Evolutionary conservation across 208 protist genomes (phyloP), one percentile per base, ranked within the genome.

Genomic region (Leishmania martiniquensis): DNA sequence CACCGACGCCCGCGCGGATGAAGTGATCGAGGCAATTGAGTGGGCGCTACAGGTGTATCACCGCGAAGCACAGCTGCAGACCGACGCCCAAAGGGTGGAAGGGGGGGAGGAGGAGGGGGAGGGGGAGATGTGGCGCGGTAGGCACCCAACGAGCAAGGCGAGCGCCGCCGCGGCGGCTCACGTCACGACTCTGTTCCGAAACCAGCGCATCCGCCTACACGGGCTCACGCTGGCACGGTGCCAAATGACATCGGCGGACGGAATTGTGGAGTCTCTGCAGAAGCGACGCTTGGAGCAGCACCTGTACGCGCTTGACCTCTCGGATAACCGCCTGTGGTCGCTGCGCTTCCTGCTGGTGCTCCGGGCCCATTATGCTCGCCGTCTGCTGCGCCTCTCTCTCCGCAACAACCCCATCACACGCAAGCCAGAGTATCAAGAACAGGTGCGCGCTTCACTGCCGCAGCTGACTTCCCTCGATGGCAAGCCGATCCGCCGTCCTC

Each of bases 361-460:
- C 51, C 88, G 91, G 15, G 81, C 87, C 34, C 80, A 97, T 81
- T 95, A 91, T 73, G 77, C 83, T 5, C 80, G 88, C n/a, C 89
- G 89, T 0, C 77, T 97, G 72, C 81, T 97, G 69, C 91, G 91
- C 13, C 87, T 97, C 10, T 95, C 89, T 15, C 81, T 97, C 25
- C 68, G 60, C 20, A 83, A 85, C 74, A 97, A 97, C 75, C 87
- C 85, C 60, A 97, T 97, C 75, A 97, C 93, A 6, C 86, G 84
- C 39, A 97, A 97, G 81, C 93, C 93, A 5, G 91, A 95, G 74
- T 97, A 97, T 76, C 87, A 91, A 71, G 93, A 94, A 72, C 93
- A 97, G 80, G 90, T 97, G 47, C 90, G 93, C 12, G 74, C 72
- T 39, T 93, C 86, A 9, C 85, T 97, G n/a, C 93, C 93, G 1